phyloP scores from a whole-genome alignment of 345 rosid genomes.

The Acer campestre region DNA sequence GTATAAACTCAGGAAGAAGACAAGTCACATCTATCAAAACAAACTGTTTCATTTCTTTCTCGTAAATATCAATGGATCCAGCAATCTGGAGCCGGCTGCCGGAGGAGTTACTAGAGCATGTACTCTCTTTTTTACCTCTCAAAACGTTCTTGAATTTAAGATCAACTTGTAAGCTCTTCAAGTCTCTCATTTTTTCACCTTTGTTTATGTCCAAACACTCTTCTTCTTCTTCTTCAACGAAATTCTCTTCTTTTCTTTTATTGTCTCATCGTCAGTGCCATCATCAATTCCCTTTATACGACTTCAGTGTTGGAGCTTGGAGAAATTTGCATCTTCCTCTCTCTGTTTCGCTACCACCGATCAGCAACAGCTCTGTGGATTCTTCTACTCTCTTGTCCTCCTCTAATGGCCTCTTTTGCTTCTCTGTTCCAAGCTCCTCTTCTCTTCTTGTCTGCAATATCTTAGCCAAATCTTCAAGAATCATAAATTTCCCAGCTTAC shows the following conservation, averaged over 20 bases:
- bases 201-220: slow-evolving; percentile 55
- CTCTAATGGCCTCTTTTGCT: slow-evolving; percentile 71
- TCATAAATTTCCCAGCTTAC: slow-evolving; percentile 56
- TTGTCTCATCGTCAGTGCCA: slow-evolving; percentile 74
- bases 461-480: slow-evolving; percentile 57
- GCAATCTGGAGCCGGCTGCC: slow-evolving; percentile 77
- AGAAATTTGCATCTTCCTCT: slow-evolving; percentile 46
- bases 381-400: slow-evolving; percentile 54
- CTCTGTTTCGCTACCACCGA: slow-evolving; percentile 29
- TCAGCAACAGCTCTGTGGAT: slow-evolving; percentile 8
- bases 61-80: slow-evolving; percentile 61
- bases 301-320: slow-evolving; percentile 58
- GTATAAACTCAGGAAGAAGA: too few species aligned
- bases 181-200: slow-evolving; percentile 55
- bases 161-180: slow-evolving; percentile 68
- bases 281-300: slow-evolving; percentile 56
- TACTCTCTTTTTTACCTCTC: slow-evolving; percentile 64
- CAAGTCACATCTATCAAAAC: too few species aligned
- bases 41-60: not conserved
- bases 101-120: slow-evolving; percentile 59
- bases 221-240: slow-evolving; percentile 29
- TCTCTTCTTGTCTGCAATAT: slow-evolving; percentile 70
- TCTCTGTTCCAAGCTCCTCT: slow-evolving; percentile 48
- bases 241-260: slow-evolving; percentile 65
- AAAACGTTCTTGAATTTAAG: slow-evolving; percentile 54